phyloP scores from a whole-genome alignment of 345 rosid species.

The Eucalyptus regnans region DNA sequence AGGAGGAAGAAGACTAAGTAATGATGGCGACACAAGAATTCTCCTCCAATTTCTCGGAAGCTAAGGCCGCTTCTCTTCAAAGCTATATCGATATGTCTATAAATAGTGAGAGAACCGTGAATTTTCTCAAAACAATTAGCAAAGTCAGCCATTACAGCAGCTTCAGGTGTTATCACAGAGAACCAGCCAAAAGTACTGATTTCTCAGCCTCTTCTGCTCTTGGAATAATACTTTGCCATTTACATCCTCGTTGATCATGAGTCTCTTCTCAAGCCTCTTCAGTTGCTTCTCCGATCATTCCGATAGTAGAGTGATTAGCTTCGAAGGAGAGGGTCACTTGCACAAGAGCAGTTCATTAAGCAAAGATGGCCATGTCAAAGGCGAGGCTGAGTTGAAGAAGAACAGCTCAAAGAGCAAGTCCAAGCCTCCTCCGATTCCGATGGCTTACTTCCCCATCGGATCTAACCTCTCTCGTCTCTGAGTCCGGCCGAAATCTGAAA shows the following conservation, averaged over 20 bases:
- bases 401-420: neutral
- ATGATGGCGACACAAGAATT: neutral
- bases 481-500: neutral
- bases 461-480: neutral
- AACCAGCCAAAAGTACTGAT: neutral
- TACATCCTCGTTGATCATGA: neutral
- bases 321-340: neutral
- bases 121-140: neutral
- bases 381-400: neutral
- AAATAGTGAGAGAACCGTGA: neutral
- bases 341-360: neutral
- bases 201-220: neutral
- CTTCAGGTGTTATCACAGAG: neutral
- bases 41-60: neutral
- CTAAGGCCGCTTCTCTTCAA: neutral
- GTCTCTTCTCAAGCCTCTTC: neutral
- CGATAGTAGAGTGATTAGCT: neutral
- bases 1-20: neutral
- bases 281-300: conserved; percentile 3
- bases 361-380: neutral
- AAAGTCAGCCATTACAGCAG: neutral
- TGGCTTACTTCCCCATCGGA: conserved; percentile 5
- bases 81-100: neutral
- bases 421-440: neutral
- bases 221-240: neutral